Conservation (phyloP, 2,329 filamentous ascomycete species). For the Penicillium thymicola region DNA sequence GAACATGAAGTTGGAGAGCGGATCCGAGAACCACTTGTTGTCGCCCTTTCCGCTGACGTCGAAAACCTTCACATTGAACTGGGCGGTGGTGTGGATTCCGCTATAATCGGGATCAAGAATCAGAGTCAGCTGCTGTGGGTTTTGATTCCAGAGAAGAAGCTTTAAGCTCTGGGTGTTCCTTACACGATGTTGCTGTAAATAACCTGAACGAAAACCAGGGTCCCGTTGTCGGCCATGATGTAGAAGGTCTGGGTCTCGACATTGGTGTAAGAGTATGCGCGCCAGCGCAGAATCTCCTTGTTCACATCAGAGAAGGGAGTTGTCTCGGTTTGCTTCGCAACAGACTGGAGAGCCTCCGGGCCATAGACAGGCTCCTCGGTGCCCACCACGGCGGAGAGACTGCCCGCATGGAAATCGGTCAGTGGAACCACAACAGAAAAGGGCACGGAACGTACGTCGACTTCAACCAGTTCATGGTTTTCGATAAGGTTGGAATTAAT, state of each 20-base stretch:
- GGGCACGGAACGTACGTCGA: slow-evolving; percentile 64
- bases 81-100: slow-evolving; percentile 82
- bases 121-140: slow-evolving; percentile 5
- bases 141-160: not conserved
- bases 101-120: slow-evolving; percentile 46
- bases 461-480: slow-evolving; percentile 96
- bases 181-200: slow-evolving; percentile 98
- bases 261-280: slow-evolving; percentile 72
- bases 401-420: slow-evolving; percentile 52
- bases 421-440: slow-evolving; percentile 15
- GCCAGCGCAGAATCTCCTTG: slow-evolving; percentile 79
- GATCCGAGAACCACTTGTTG: slow-evolving; percentile 79
- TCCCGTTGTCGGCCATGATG: slow-evolving; percentile 73
- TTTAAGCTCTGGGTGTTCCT: slow-evolving; percentile 31
- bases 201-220: slow-evolving; percentile 77
- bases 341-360: slow-evolving; percentile 78
- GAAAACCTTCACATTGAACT: slow-evolving; percentile 95
- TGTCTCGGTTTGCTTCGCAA: slow-evolving; percentile 73
- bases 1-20: slow-evolving; percentile 75
- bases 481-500: not conserved
- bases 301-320: slow-evolving; percentile 77
- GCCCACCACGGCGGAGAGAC: slow-evolving; percentile 75
- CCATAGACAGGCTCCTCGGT: slow-evolving; percentile 97
- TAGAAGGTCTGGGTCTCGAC: slow-evolving; percentile 98
- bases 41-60: slow-evolving; percentile 69